These are phyloP conservation scores for Henckelia pumila DNA, from an alignment of 257 asterid genomes.

Conservation along the genomic window DNA sequence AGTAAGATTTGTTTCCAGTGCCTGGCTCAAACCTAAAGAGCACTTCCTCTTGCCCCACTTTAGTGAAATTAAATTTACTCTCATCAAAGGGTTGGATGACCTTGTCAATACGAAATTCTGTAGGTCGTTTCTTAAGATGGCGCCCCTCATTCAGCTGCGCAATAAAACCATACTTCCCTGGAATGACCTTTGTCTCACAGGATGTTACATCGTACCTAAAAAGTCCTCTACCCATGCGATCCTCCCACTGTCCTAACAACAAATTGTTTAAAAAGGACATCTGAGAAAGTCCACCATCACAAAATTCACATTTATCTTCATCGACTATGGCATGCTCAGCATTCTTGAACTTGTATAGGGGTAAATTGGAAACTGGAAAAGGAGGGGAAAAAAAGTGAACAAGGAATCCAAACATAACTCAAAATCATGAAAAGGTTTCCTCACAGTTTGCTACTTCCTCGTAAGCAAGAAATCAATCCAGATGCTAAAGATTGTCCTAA, in stretches of 20 bases:
- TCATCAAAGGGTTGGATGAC: conserved; percentile 78
- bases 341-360: conserved; percentile 54
- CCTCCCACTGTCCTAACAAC: conserved; percentile 74
- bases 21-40: conserved; percentile 68
- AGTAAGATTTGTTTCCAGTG: conserved; percentile 31
- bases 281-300: conserved; percentile 30
- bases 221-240: conserved; percentile 52
- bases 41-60: conserved; percentile 73
- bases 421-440: background rate
- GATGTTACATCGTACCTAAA: conserved; percentile 73
- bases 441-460: background rate
- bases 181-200: conserved; percentile 64
- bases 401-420: background rate
- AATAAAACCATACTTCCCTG: conserved; percentile 59
- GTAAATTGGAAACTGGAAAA: conserved; percentile 51
- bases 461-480: background rate
- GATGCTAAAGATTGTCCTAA: background rate
- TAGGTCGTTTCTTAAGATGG: conserved; percentile 73
- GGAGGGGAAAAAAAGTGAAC: background rate
- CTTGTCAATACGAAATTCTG: conserved; percentile 65
- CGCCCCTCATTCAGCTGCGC: conserved; percentile 89
- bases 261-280: conserved; percentile 44
- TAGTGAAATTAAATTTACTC: conserved; percentile 66
- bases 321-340: conserved; percentile 30
- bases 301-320: conserved; percentile 22